These are phyloP conservation scores for Umbellularia californica DNA, from an alignment of 164 flowering plant species.

Conservation along the genomic window DNA sequence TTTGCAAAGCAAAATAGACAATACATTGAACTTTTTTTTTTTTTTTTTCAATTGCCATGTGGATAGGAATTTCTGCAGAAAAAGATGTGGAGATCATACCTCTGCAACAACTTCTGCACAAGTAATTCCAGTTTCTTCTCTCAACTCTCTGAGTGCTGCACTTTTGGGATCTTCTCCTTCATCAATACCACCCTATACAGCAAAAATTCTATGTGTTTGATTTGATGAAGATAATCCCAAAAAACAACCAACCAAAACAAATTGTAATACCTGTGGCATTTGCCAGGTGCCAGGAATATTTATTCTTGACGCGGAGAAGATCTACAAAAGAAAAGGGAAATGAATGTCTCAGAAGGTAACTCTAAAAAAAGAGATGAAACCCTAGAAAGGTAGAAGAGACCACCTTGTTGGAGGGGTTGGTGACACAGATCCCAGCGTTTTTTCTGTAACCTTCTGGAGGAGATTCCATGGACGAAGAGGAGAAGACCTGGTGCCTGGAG, in stretches of 20 bases:
- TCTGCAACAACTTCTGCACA: constrained; percentile 72
- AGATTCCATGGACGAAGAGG: constrained; percentile 52
- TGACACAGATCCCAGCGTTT: constrained; percentile 87
- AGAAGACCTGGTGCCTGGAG: neutral
- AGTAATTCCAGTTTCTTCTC: constrained; percentile 87
- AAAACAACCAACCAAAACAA: neutral
- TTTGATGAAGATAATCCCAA: neutral
- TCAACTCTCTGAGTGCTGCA: constrained; percentile 78
- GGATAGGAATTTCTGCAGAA: too few species aligned
- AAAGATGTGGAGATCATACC: constrained; percentile 31
- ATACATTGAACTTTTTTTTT: neutral
- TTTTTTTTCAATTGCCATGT: neutral
- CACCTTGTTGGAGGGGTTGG: constrained; percentile 63
- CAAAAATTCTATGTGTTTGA: neutral
- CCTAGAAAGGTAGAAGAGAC: neutral
- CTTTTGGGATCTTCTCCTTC: constrained; percentile 68
- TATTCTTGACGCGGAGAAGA: constrained; percentile 73
- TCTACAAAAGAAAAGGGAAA: constrained; percentile 24
- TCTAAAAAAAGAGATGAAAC: neutral
- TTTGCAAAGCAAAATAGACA: too few species aligned
- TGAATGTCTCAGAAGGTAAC: neutral
- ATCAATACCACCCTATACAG: constrained; percentile 75
- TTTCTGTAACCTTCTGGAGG: constrained; percentile 81
- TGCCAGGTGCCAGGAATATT: constrained; percentile 78
- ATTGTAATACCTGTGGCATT: constrained; percentile 73